Evolutionary conservation across 1,139 yeast genomes (phyloP), one percentile per base, ranked within the genome.

Genomic region (Yamadazyma membranifaciens): DNA sequence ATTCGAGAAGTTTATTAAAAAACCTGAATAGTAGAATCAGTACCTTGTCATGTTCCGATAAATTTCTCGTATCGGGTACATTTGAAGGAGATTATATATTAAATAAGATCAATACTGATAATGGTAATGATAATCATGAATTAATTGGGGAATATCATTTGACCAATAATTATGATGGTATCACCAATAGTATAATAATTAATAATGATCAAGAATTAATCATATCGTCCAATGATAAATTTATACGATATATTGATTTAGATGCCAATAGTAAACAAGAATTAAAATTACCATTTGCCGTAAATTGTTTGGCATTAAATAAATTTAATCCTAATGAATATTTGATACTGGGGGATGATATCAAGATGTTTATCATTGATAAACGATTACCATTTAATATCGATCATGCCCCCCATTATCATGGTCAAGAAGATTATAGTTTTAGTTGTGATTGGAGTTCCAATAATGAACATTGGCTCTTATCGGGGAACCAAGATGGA

Each of bases 401-500:
- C 42, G 40, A 27, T 36, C 47, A 30, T 42, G 10, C 41, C 4
- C 28, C 31, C 4, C 27, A 25, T 13, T 56, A 73, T 29, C 42
- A 43, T 15, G 83, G 81, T 2, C 86, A 80, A 54, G 56, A 59
- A 36, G 86, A 80, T 52, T 79, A 57, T 52, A 77, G 82, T 3
- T 81, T 80, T 50, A 69, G 81, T 36, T 80, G 84, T 54, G 85
- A 80, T 45, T 81, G 86, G 86, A 64, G 69, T 5, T 62, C 65
- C 2, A 42, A 46, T 3, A 62, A 72, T 46, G 77, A 72, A 22
- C 59, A 73, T 37, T 49, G 65, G 4, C 47, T 80, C 13, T 69
- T 78, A 9, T 73, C 83, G 0, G 86, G 86, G 3, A 78, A 75
- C 50, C 86, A 81, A 55, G 87, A 81, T 54, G 74, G 81, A 3